Evolutionary conservation across 352 stramenopile species (phyloP), one percentile per base, ranked within the genome.

Genomic region (Globisporangium irregulare): DNA sequence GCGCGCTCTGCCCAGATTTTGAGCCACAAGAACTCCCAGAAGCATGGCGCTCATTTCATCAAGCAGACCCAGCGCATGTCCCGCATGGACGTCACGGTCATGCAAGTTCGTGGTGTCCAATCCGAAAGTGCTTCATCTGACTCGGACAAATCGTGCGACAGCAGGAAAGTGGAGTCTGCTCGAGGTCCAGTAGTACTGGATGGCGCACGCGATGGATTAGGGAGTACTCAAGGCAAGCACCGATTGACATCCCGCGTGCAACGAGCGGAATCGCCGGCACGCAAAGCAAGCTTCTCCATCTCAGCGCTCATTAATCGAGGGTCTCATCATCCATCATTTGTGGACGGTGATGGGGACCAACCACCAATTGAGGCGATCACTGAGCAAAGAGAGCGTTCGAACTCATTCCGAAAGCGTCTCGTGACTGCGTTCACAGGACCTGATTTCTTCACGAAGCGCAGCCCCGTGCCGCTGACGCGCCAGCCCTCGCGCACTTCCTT

Each of bases 1-100:
- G 83, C 85, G 34, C 78, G 75, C 29, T 38, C 66, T 18, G 84
- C 86, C 8, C 73, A 82, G 22, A 91, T 94, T 62, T 74, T 80
- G 53, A 83, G 81, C 38, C 82, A 92, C 73, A 94, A 94, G 73
- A 94, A 91, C 76, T 88, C 78, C 20, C 73, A 78, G 25, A 87
- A 94, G 65, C 79, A 92, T 54, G 86, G 78, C 22, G 67, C 64
- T 55, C 74, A 82, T 24, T 92, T 94, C 68, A 80, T 92, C 18
- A 73, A 85, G 64, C 82, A 90, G 66, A 91, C 80, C 0, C 84
- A 92, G 56, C 81, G 86, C 10, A 80, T 94, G 70, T 71, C 75
- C 0, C 72, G 67, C 62, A 75, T 81, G 64, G 84, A 84, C 41
- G 73, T 81, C 54, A 73, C 72, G 27, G 67, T 59, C 20, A 59